A percentile compares a stretch with the other conserved stretches of the same genome.
Conservation (phyloP, 192 early-diverging fungal genomes). For the Funneliformis mosseae region DNA sequence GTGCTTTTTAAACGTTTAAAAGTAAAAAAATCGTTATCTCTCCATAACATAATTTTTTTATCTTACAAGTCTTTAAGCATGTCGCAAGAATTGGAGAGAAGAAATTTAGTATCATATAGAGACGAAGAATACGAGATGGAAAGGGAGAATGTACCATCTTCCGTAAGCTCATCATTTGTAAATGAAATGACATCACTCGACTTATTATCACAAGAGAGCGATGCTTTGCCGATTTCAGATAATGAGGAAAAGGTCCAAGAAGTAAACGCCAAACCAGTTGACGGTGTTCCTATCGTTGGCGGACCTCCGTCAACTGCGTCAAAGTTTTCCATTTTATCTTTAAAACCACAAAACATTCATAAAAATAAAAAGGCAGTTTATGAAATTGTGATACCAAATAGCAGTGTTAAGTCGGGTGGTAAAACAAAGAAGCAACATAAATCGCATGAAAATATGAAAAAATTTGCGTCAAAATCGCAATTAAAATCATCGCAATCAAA, state of each 20-base stretch:
- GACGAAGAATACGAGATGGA: neutral
- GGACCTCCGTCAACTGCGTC: neutral
- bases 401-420: neutral
- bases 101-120: neutral
- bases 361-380: neutral
- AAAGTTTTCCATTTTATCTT: neutral
- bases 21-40: neutral
- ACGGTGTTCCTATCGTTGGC: neutral
- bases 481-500: neutral
- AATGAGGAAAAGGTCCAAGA: neutral
- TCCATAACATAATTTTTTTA: neutral
- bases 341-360: neutral
- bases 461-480: neutral
- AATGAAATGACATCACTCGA: neutral
- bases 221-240: neutral
- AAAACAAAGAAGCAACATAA: neutral
- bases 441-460: neutral
- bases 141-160: neutral
- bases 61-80: neutral
- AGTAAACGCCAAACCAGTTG: neutral
- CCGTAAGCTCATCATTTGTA: neutral
- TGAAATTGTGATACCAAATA: neutral
- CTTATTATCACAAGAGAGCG: neutral
- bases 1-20: no score
- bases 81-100: neutral